Evolutionary conservation across 208 protist species (phyloP).

Genomic region (Crithidia sp.): DNA sequence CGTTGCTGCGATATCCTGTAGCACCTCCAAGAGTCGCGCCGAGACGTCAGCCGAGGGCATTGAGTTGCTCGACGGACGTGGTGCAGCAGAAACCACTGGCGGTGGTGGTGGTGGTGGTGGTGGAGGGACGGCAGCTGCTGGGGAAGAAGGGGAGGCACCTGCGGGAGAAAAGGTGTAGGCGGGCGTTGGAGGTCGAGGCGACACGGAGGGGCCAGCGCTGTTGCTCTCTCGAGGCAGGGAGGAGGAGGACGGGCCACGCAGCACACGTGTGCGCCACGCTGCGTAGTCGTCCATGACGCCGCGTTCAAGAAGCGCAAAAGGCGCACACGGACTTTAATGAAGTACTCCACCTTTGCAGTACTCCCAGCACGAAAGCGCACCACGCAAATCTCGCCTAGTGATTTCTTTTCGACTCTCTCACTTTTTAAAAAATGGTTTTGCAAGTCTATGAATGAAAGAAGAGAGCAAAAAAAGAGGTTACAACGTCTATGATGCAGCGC

Average conservation of each 20-base stretch:
- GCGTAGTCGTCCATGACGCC: conserved; percentile 26
- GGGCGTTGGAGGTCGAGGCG: too few relatives aligned
- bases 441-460: neutral
- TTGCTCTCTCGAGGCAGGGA: neutral
- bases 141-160: too few relatives aligned
- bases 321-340: too few relatives aligned
- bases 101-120: neutral
- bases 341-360: too few relatives aligned
- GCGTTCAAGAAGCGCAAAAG: neutral
- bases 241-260: neutral
- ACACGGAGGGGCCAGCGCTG: neutral
- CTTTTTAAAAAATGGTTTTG: too few relatives aligned
- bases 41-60: neutral
- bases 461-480: neutral
- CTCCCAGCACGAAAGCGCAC: too few relatives aligned
- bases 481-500: neutral
- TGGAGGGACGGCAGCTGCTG: neutral
- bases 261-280: conserved; percentile 28
- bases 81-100: neutral
- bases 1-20: conserved; percentile 50
- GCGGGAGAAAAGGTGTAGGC: too few relatives aligned
- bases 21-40: conserved; percentile 27
- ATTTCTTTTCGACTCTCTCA: too few relatives aligned
- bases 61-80: neutral
- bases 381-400: too few relatives aligned